These are phyloP conservation scores for Ephemerocybe angulata DNA, from an alignment of 768 basidiomycete genomes.

Conservation along the genomic window DNA sequence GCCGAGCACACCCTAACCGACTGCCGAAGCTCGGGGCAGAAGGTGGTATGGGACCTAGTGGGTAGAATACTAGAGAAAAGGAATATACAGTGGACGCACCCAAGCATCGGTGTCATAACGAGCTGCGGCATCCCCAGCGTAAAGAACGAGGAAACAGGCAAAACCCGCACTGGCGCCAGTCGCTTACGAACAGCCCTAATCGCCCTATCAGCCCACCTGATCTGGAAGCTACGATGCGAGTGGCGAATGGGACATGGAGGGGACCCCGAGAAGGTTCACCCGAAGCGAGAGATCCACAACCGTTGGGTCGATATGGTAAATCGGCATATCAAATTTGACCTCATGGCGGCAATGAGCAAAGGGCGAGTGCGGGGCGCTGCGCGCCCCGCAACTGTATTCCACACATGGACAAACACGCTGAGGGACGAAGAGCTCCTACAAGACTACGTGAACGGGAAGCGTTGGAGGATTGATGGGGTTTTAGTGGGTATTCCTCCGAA, in stretches of 20 bases:
- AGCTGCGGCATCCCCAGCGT: background rate
- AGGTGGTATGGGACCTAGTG: background rate
- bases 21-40: background rate
- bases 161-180: background rate
- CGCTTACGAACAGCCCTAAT: constrained; percentile 20
- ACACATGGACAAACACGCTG: constrained; percentile 20
- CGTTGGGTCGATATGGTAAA: constrained; percentile 19
- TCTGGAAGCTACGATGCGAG: constrained; percentile 25
- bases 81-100: background rate
- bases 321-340: constrained; percentile 15
- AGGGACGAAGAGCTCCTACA: constrained; percentile 10
- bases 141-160: background rate
- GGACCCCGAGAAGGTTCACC: background rate
- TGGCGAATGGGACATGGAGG: constrained; percentile 17
- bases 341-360: constrained; percentile 6
- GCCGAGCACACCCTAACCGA: background rate
- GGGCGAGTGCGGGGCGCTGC: constrained; percentile 10
- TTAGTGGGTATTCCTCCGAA: constrained; percentile 27
- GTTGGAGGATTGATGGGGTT: constrained; percentile 18
- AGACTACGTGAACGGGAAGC: constrained; percentile 17
- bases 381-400: constrained; percentile 1
- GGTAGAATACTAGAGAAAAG: background rate
- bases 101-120: background rate
- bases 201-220: constrained; percentile 23
- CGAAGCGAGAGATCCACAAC: constrained; percentile 7